Conservation (phyloP, 192 early-diverging fungal species). For the Gryganskiella cystojenkinii region DNA sequence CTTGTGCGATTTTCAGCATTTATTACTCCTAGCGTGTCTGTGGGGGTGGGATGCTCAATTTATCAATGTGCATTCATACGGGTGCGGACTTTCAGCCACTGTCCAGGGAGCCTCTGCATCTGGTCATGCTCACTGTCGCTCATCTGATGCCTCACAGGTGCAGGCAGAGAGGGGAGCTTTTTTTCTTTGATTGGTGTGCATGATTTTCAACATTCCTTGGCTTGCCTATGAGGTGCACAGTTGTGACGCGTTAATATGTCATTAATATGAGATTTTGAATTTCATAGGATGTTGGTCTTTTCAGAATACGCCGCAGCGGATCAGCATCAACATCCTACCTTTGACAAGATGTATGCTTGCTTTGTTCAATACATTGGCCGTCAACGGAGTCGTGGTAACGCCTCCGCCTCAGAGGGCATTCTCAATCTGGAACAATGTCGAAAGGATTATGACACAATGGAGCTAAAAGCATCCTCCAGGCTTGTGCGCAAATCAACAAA, state of each 20-base stretch:
- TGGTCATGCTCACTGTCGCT: not conserved
- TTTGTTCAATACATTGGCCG: slow-evolving; percentile 8
- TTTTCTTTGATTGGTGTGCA: not conserved
- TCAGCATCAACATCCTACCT: slow-evolving; percentile 2
- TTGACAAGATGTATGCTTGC: slow-evolving; percentile 9
- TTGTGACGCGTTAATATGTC: slow-evolving; percentile 2
- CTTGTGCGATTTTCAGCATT: slow-evolving; percentile 1
- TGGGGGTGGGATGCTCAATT: slow-evolving; percentile 13
- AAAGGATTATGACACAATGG: slow-evolving; percentile 1
- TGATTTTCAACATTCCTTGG: slow-evolving; percentile 1
- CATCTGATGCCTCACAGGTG: no score
- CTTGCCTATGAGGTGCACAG: not conserved
- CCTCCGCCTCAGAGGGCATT: not conserved
- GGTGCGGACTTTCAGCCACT: slow-evolving; percentile 14
- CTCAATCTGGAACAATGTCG: slow-evolving; percentile 5
- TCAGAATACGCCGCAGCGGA: slow-evolving; percentile 5
- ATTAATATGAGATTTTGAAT: slow-evolving; percentile 1
- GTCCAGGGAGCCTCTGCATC: slow-evolving; percentile 15
- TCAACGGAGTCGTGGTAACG: slow-evolving; percentile 9
- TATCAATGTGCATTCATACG: slow-evolving; percentile 10
- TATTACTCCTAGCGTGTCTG: slow-evolving; percentile 13
- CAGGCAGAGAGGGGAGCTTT: no score
- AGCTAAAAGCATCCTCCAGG: slow-evolving; percentile 2
- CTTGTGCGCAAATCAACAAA: slow-evolving; percentile 3
- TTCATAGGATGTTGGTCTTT: slow-evolving; percentile 12